A percentile compares a stretch with the other conserved stretches of the same genome.
Conservation (phyloP, 805 yeast genomes). For the Wickerhamiella bombiphila region DNA sequence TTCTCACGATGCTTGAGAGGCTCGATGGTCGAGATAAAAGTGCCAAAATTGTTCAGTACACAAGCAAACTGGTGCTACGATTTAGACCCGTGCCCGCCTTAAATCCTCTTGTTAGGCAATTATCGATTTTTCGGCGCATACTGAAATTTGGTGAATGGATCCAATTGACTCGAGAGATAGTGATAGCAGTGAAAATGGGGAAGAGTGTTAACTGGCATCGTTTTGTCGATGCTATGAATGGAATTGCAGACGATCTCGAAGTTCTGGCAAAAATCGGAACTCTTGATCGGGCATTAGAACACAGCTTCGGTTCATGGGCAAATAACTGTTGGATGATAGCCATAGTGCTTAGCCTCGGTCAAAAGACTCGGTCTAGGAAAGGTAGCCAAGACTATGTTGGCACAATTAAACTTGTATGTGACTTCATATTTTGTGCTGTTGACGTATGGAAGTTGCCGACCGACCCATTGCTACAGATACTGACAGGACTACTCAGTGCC, state of each 20-base stretch:
- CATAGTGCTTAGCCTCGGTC: slow-evolving; percentile 14
- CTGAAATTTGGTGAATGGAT: slow-evolving; percentile 22
- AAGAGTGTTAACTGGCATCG: slow-evolving; percentile 12
- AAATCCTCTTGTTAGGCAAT: slow-evolving; percentile 16
- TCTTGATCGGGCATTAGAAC: slow-evolving; percentile 10
- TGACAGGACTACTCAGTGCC: slow-evolving; percentile 18
- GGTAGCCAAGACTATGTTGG: slow-evolving; percentile 5
- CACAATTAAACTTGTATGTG: slow-evolving; percentile 18
- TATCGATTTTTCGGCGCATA: slow-evolving; percentile 21
- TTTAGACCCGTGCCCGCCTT: slow-evolving; percentile 6
- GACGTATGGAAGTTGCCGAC: slow-evolving; percentile 17
- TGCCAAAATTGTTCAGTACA: slow-evolving; percentile 20
- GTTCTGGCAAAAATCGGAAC: slow-evolving; percentile 19
- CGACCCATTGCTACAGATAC: slow-evolving; percentile 15
- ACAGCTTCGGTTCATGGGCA: slow-evolving; percentile 16
- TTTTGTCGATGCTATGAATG: slow-evolving; percentile 14
- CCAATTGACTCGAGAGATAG: slow-evolving; percentile 9
- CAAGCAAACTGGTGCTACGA: slow-evolving; percentile 17
- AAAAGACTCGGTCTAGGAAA: slow-evolving; percentile 2
- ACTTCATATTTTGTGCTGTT: slow-evolving; percentile 18
- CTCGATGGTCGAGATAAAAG: slow-evolving; percentile 22
- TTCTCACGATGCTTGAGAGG: slow-evolving; percentile 12
- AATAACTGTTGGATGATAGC: slow-evolving; percentile 19
- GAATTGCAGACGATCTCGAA: slow-evolving; percentile 20
- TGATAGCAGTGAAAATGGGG: background rate